Percentiles rank a stretch among this genome's conserved stretches.
Conservation (phyloP, 345 rosid species). For the Brassica juncea region DNA sequence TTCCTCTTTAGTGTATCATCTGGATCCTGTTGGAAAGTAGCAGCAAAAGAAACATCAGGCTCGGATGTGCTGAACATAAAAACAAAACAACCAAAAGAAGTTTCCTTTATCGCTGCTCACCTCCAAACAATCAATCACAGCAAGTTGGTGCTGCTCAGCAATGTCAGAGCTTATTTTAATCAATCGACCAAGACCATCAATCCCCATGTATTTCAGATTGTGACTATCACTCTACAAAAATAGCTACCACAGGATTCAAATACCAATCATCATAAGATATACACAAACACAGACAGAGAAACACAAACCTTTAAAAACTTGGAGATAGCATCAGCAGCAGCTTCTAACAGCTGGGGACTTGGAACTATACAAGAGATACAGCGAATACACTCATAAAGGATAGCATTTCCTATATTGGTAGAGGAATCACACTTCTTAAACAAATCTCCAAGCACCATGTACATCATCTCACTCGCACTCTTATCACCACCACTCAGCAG, state of each 20-base stretch:
- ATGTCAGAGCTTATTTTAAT: constrained; percentile 89
- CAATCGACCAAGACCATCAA: constrained; percentile 91
- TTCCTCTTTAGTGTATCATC: constrained; percentile 97
- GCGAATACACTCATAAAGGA: constrained; percentile 85
- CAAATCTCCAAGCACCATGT: constrained; percentile 86
- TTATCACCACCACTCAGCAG: constrained; percentile 95
- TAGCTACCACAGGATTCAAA: constrained; percentile 21
- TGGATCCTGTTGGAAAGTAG: constrained; percentile 66
- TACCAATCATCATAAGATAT: constrained; percentile 18
- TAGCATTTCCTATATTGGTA: constrained; percentile 93
- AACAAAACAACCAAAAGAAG: background rate
- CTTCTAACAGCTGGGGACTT: constrained; percentile 77
- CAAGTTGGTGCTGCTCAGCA: constrained; percentile 97
- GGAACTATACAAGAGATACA: constrained; percentile 89
- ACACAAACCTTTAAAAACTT: constrained; percentile 80
- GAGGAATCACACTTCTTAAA: constrained; percentile 84
- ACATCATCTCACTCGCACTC: constrained; percentile 92
- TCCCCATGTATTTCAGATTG: constrained; percentile 94
- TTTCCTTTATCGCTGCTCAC: constrained; percentile 43
- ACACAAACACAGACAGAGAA: too few relatives aligned
- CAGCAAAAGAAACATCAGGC: constrained; percentile 11
- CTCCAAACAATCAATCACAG: constrained; percentile 99
- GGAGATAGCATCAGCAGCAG: constrained; percentile 86
- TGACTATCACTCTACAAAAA: constrained; percentile 88
- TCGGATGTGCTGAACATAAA: background rate